These are phyloP conservation scores for Auricularia heimuer DNA, from an alignment of 768 basidiomycete species.

Conservation along the genomic window DNA sequence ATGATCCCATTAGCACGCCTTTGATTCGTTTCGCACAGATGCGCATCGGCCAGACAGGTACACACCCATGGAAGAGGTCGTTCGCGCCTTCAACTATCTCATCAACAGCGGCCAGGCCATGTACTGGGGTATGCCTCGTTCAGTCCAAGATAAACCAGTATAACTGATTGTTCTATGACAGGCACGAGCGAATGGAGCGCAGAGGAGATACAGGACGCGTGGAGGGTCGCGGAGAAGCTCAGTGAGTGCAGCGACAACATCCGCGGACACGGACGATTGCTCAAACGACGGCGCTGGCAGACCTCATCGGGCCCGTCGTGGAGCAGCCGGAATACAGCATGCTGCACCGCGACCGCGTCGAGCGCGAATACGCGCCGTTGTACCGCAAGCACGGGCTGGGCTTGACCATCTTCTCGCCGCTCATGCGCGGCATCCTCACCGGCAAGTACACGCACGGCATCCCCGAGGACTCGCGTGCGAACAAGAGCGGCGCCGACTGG, in stretches of 20 bases:
- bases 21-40: not conserved
- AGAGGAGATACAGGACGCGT: slow-evolving; percentile 54
- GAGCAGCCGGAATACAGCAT: slow-evolving; percentile 32
- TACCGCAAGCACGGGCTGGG: slow-evolving; percentile 60
- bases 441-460: slow-evolving; percentile 32
- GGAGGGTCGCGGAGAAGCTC: slow-evolving; percentile 53
- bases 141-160: not conserved
- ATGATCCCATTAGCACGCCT: not conserved
- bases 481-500: slow-evolving; percentile 9
- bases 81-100: slow-evolving; percentile 71
- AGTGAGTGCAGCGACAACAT: not conserved
- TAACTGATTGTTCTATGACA: not conserved
- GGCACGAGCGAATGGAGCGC: slow-evolving; percentile 43
- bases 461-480: slow-evolving; percentile 11
- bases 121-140: slow-evolving; percentile 62
- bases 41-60: not conserved
- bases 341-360: slow-evolving; percentile 69
- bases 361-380: slow-evolving; percentile 62
- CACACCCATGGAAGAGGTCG: slow-evolving; percentile 46
- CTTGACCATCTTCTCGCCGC: slow-evolving; percentile 65
- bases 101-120: slow-evolving; percentile 49
- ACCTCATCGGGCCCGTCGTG: not conserved
- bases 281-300: not conserved
- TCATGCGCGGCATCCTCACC: slow-evolving; percentile 63
- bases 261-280: not conserved